Base-by-base conservation (phyloP, 2,329 filamentous ascomycete genomes). In the Aureobasidium zeae region DNA sequence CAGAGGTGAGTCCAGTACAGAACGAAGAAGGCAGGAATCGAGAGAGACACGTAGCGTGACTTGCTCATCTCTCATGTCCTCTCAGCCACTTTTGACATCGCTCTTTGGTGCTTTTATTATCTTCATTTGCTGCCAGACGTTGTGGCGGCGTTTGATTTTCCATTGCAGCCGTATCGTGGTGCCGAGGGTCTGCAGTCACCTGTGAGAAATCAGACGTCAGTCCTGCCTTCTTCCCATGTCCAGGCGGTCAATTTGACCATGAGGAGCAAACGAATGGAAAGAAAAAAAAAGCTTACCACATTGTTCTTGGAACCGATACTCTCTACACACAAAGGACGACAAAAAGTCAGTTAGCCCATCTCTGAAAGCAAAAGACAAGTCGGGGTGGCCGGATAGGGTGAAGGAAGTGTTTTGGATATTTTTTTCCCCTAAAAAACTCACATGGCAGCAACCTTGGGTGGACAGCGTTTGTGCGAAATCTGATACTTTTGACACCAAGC, bases 401-500 rank as follows among this genome's bases (percentile, higher is more conserved):
- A 31, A 15, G n/a, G n/a, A 6, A 6, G 29, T n/a, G 29, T 26
- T n/a, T 26, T 8, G 24, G 24, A n/a, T 8, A 26, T n/a, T n/a
- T n/a, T n/a, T n/a, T n/a, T n/a, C n/a, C n/a, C n/a, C 10, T 5
- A 6, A 5, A 12, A 13, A 22, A 42, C 61, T 53, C 56, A 70
- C 67, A 70, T 63, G 19, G 69, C 71, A 39, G 73, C 71, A 21
- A 77, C 67, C 49, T 74, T 73, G 12, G 71, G 67, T 16, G 69
- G 68, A 57, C 73, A 77, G 48, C 73, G 62, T 49, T 67, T 69
- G 51, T 76, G 73, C 22, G 72, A 73, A 51, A 70, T 67, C 58
- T 70, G 67, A 46, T 71, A 70, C 53, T 64, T 68, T 45, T 63
- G 61, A 43, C 73, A 76, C 73, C 73, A 76, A 13, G 70, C 70